Evolutionary conservation across 257 asterid species (phyloP).

Genomic region (Gentiana dahurica): DNA sequence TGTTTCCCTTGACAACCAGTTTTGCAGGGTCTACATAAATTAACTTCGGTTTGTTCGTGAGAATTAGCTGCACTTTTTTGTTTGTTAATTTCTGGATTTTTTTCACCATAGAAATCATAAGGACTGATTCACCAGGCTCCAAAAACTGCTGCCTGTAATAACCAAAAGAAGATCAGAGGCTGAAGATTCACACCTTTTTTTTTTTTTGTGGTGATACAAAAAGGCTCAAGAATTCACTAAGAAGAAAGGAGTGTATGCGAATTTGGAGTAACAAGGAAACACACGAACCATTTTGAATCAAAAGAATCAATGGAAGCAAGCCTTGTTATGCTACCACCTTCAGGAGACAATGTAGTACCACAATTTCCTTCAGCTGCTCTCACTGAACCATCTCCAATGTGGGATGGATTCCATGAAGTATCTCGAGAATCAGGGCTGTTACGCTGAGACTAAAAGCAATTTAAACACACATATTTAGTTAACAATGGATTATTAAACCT

Average conservation of each 20-base stretch:
- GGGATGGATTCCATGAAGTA: slow-evolving; percentile 77
- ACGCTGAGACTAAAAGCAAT: slow-evolving; percentile 31
- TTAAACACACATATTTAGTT: neutral
- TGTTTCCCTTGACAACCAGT: slow-evolving; percentile 63
- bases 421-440: slow-evolving; percentile 52
- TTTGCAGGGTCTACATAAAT: slow-evolving; percentile 85
- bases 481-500: neutral
- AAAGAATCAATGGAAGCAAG: slow-evolving; percentile 97
- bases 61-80: slow-evolving; percentile 97
- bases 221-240: no score
- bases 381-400: slow-evolving; percentile 58
- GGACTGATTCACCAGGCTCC: slow-evolving; percentile 96
- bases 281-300: slow-evolving; percentile 82
- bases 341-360: slow-evolving; percentile 44
- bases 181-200: neutral
- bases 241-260: no score
- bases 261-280: neutral
- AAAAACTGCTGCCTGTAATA: slow-evolving; percentile 78
- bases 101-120: slow-evolving; percentile 95
- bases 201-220: neutral
- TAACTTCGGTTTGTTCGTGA: slow-evolving; percentile 86
- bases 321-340: slow-evolving; percentile 71
- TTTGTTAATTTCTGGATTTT: slow-evolving; percentile 76
- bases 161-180: slow-evolving; percentile 5
- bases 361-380: slow-evolving; percentile 46